Conservation (phyloP, 2,329 filamentous ascomycete genomes). For the Claviceps capensis region DNA sequence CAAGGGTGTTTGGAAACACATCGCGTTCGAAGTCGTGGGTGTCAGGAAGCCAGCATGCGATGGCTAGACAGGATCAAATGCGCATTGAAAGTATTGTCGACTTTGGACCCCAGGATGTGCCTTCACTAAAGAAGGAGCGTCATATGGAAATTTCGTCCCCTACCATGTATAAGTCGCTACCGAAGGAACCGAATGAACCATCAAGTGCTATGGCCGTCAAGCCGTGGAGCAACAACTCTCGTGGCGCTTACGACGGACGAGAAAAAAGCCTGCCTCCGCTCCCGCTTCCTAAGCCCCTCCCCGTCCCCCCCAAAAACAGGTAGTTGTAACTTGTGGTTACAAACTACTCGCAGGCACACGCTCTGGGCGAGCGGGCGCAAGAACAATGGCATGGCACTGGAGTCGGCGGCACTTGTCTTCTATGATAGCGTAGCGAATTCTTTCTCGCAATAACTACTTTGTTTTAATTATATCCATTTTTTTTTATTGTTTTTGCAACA, state of each 20-base stretch:
- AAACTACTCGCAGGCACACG: too few relatives aligned
- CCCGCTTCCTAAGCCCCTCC: too few relatives aligned
- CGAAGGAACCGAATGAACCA: neutral
- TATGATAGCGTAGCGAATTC: too few relatives aligned
- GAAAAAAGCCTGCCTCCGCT: neutral
- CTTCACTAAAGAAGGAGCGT: neutral
- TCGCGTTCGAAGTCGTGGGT: neutral
- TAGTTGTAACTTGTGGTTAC: too few relatives aligned
- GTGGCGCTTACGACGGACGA: neutral
- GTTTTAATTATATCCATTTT: too few relatives aligned
- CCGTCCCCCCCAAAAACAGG: neutral
- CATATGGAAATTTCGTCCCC: neutral
- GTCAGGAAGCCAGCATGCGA: neutral
- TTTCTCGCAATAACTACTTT: too few relatives aligned
- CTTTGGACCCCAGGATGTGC: neutral
- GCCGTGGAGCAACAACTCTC: too few relatives aligned
- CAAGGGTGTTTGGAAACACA: constrained; percentile 3
- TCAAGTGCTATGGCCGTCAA: too few relatives aligned
- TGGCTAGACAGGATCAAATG: neutral
- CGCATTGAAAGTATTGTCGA: neutral
- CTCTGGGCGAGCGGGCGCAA: too few relatives aligned
- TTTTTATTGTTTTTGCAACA: too few relatives aligned
- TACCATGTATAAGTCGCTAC: neutral
- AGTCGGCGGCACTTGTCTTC: too few relatives aligned
- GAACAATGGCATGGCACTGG: too few relatives aligned